phyloP scores from a whole-genome alignment of 768 basidiomycete species.

The Crucibulum laeve region DNA sequence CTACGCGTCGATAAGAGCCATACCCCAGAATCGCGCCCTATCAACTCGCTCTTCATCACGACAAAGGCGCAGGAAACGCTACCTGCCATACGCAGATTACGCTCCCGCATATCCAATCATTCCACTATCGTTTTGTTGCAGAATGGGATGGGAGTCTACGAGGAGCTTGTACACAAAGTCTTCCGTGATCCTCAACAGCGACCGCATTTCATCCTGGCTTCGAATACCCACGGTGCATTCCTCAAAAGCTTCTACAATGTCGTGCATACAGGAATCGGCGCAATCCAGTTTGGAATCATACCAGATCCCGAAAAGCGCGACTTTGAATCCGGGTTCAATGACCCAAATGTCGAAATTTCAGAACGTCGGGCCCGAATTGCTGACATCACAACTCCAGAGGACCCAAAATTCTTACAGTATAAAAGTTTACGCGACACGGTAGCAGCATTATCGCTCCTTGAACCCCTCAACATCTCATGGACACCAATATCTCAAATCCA shows the following conservation, averaged over 20 bases:
- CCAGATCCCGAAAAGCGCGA: constrained; percentile 61
- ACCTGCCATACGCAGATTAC: constrained; percentile 50
- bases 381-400: constrained; percentile 43
- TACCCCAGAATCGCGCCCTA: constrained; percentile 24
- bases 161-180: constrained; percentile 58
- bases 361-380: constrained; percentile 44
- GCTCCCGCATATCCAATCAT: constrained; percentile 54
- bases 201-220: constrained; percentile 82
- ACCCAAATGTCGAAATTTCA: constrained; percentile 22
- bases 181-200: constrained; percentile 72
- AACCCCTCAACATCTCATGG: constrained; percentile 59
- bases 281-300: constrained; percentile 74
- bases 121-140: constrained; percentile 91
- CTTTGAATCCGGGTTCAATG: constrained; percentile 52
- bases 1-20: constrained; percentile 4
- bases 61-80: constrained; percentile 73
- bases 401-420: constrained; percentile 41
- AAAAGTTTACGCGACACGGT: constrained; percentile 65
- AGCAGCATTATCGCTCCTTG: constrained; percentile 52
- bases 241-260: constrained; percentile 46
- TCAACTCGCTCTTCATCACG: constrained; percentile 79
- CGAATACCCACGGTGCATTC: constrained; percentile 79
- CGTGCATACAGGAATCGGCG: constrained; percentile 68
- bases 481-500: constrained; percentile 63
- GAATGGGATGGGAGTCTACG: constrained; percentile 93